Conservation (phyloP, 352 stramenopile species). For the Elongisporangium senticosum region DNA sequence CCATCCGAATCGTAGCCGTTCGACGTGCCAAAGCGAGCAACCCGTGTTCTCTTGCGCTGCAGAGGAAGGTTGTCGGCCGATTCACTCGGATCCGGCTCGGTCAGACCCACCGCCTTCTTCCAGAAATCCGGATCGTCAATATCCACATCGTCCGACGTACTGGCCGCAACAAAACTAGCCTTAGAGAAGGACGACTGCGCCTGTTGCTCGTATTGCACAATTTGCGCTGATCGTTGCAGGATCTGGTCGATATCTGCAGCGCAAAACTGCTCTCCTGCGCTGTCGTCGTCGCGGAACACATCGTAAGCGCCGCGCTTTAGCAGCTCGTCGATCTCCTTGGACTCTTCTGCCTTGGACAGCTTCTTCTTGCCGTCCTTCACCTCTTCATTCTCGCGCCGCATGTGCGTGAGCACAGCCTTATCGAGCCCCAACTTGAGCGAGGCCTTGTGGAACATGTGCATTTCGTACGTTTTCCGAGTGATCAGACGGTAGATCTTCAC, state of each 20-base stretch:
- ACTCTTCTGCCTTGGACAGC: constrained; percentile 73
- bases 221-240: constrained; percentile 84
- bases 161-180: constrained; percentile 89
- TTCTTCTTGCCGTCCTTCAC: constrained; percentile 53
- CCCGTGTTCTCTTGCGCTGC: constrained; percentile 83
- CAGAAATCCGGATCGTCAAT: constrained; percentile 99
- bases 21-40: constrained; percentile 69
- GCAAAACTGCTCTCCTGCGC: constrained; percentile 93
- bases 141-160: constrained; percentile 92
- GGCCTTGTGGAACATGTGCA: constrained; percentile 93
- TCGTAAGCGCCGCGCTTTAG: constrained; percentile 90
- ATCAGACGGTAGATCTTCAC: constrained; percentile 89
- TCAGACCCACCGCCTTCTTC: constrained; percentile 95
- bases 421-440: constrained; percentile 92
- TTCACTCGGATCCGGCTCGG: constrained; percentile 62
- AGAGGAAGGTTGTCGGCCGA: constrained; percentile 56
- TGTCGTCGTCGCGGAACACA: constrained; percentile 89
- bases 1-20: constrained; percentile 59
- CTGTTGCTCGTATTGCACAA: constrained; percentile 83
- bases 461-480: constrained; percentile 91
- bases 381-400: constrained; percentile 86
- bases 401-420: constrained; percentile 89
- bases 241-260: constrained; percentile 98
- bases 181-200: constrained; percentile 88
- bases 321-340: constrained; percentile 89